These are phyloP conservation scores for Prunus campanulata DNA, from an alignment of 306 rosid species.

Conservation along the genomic window DNA sequence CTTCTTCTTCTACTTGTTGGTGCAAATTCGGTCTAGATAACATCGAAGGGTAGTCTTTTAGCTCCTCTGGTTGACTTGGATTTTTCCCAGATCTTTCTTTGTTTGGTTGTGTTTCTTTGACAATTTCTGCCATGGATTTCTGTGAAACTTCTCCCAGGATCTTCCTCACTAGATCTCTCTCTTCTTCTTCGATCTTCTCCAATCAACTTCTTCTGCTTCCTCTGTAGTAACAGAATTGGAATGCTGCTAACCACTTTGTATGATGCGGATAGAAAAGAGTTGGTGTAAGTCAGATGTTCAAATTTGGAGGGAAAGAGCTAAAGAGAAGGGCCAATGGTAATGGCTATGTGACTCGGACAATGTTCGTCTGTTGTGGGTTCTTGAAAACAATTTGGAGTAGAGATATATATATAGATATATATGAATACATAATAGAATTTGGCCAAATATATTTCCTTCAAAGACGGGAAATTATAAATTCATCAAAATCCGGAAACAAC, in stretches of 20 bases:
- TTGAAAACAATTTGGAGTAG: background rate
- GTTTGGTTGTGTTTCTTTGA: background rate
- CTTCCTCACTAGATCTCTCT: too few species aligned
- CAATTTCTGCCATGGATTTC: background rate
- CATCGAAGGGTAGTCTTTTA: background rate
- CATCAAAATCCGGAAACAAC: too few species aligned
- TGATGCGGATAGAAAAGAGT: background rate
- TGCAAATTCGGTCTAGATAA: background rate
- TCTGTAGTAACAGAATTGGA: background rate
- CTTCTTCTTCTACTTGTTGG: background rate
- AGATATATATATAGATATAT: too few species aligned
- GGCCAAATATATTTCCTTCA: too few species aligned
- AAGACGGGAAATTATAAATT: too few species aligned
- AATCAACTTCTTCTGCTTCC: background rate
- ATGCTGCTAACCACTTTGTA: background rate
- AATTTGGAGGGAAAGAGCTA: conserved; percentile 1
- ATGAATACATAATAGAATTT: too few species aligned
- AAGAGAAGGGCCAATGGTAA: background rate
- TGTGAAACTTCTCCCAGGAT: background rate
- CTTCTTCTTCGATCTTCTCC: background rate
- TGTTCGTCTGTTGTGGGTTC: background rate
- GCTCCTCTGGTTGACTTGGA: too few species aligned
- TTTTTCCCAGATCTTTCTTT: background rate
- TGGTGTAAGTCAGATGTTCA: background rate
- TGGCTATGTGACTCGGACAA: background rate